These are phyloP conservation scores for Geotrichum klebahnii DNA, from an alignment of 1,139 yeast genomes.

Conservation along the genomic window DNA sequence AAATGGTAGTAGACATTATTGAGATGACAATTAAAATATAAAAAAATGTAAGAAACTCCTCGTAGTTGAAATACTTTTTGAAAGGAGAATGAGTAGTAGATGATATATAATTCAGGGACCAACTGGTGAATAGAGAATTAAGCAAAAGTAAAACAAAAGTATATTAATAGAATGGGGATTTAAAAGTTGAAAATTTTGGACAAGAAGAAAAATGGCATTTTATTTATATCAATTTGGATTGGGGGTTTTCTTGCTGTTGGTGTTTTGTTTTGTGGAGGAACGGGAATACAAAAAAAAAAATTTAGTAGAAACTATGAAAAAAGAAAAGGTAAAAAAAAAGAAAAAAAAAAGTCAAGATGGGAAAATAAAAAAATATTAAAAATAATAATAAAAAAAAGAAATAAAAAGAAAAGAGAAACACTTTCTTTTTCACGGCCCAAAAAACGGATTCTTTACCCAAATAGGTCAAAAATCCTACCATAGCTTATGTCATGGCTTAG, in stretches of 20 bases:
- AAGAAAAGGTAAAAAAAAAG: too few species aligned
- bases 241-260: background rate
- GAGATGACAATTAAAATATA: too few species aligned
- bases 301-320: too few species aligned
- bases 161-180: too few species aligned
- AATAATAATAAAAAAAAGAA: background rate
- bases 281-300: background rate
- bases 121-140: too few species aligned
- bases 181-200: too few species aligned
- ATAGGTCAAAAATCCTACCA: too few species aligned
- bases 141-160: too few species aligned
- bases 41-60: too few species aligned
- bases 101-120: too few species aligned
- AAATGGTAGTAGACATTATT: background rate
- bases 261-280: conserved; percentile 3
- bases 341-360: conserved; percentile 1
- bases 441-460: background rate
- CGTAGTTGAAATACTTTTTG: background rate
- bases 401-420: background rate
- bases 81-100: background rate
- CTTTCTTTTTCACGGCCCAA: background rate
- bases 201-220: too few species aligned
- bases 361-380: background rate
- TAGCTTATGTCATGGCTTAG: too few species aligned
- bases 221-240: background rate